A percentile compares a stretch with the other conserved stretches of the same genome.
phyloP scores from a whole-genome alignment of 83 land plant genomes.

The Thuja plicata region DNA sequence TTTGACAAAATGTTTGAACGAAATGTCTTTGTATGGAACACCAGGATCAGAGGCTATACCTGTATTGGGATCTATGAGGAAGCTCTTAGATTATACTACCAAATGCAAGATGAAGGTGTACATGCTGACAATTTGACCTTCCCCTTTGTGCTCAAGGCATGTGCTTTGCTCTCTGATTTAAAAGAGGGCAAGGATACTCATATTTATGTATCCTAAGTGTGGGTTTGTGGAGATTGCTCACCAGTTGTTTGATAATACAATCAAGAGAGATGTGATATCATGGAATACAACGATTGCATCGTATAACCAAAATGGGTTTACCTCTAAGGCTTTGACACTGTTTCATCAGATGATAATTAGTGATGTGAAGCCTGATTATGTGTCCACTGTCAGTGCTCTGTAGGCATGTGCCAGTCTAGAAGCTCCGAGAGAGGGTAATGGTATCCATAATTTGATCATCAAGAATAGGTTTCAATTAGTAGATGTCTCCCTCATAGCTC shows the following conservation, averaged over 20 bases:
- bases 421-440: constrained; percentile 25
- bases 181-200: constrained; percentile 24
- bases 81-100: no score
- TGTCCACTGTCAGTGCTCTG: constrained; percentile 35
- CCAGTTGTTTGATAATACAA: constrained; percentile 33
- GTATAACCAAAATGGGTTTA: constrained; percentile 24
- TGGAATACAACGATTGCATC: constrained; percentile 61
- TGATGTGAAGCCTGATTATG: constrained; percentile 26
- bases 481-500: constrained; percentile 25
- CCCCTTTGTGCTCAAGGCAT: no score
- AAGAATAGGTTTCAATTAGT: constrained; percentile 9
- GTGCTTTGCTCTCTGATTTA: no score
- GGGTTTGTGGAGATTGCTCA: constrained; percentile 28
- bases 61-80: no score
- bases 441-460: constrained; percentile 25
- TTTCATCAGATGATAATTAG: constrained; percentile 29
- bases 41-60: no score
- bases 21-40: no score
- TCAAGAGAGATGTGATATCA: constrained; percentile 28
- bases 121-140: no score
- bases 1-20: no score
- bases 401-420: constrained; percentile 37
- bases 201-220: constrained; percentile 49
- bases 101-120: no score
- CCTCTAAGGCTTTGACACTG: constrained; percentile 34